phyloP scores from a whole-genome alignment of 1,284 basidiomycete species.

The Omphalotus olearius region DNA sequence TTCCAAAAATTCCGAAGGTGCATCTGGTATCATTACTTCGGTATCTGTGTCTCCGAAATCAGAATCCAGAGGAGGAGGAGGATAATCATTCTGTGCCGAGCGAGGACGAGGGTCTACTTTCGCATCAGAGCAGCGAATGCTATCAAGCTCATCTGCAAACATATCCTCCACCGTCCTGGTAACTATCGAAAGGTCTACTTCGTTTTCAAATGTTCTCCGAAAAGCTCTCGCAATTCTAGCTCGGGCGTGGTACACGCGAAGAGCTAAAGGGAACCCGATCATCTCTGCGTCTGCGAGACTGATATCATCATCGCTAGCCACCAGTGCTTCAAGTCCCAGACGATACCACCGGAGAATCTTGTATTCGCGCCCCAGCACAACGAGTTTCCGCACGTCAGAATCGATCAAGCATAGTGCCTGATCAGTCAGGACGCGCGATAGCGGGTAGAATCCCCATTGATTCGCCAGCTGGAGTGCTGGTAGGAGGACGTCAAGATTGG shows the following conservation, averaged over 20 bases:
- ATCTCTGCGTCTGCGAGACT: background rate
- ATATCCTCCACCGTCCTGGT: too few species aligned
- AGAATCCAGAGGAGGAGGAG: too few species aligned
- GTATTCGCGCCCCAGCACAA: background rate
- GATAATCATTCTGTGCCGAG: too few species aligned
- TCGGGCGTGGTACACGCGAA: conserved; percentile 3
- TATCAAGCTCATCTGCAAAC: too few species aligned
- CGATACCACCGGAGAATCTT: background rate
- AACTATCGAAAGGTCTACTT: too few species aligned
- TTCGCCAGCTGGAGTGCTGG: background rate
- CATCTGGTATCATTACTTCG: too few species aligned
- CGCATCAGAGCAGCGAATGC: too few species aligned
- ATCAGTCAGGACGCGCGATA: background rate
- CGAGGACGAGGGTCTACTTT: too few species aligned
- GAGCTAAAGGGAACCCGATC: conserved; percentile 1
- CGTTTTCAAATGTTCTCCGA: too few species aligned
- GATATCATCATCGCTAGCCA: conserved; percentile 3
- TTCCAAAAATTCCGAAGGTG: too few species aligned
- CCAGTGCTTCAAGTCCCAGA: background rate
- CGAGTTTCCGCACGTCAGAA: background rate
- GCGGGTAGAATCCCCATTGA: too few species aligned
- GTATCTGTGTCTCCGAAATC: too few species aligned
- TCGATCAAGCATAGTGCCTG: background rate
- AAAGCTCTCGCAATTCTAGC: background rate
- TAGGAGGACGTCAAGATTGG: background rate